These are phyloP conservation scores for Sporothrix protearum DNA, from an alignment of 2,329 filamentous ascomycete genomes.

Conservation along the genomic window DNA sequence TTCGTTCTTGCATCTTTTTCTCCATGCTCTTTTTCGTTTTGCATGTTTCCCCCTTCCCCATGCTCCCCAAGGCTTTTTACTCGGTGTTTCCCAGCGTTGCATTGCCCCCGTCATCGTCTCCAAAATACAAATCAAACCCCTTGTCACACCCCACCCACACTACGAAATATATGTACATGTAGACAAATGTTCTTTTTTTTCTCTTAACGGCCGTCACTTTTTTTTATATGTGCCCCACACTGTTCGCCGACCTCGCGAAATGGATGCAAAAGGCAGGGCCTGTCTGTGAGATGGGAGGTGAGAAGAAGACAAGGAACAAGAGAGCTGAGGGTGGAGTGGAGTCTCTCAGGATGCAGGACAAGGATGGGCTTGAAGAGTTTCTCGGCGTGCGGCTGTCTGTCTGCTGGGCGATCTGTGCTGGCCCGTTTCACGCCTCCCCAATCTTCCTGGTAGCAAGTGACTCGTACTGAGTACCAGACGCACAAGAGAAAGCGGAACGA, in stretches of 20 bases:
- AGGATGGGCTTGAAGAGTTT: constrained; percentile 19
- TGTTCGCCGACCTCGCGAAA: constrained; percentile 25
- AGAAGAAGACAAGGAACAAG: background rate
- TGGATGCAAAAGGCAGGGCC: background rate
- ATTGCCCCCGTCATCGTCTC: background rate
- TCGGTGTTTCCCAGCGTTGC: background rate
- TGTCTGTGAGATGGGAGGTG: background rate
- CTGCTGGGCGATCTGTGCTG: constrained; percentile 9
- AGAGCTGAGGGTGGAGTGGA: constrained; percentile 2
- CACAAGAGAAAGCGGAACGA: too few relatives aligned
- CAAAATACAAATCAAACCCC: background rate
- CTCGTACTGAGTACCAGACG: too few relatives aligned
- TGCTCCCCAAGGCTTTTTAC: background rate
- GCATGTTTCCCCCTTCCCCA: too few relatives aligned
- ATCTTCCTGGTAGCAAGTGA: too few relatives aligned
- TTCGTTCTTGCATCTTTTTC: too few relatives aligned
- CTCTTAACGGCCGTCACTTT: constrained; percentile 13
- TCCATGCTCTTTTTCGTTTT: too few relatives aligned
- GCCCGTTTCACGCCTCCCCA: constrained; percentile 10
- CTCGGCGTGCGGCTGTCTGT: constrained; percentile 13
- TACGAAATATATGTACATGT: too few relatives aligned
- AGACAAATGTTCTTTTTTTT: background rate
- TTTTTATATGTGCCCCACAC: constrained; percentile 19
- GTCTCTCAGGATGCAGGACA: background rate
- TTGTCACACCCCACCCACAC: background rate